phyloP scores from a whole-genome alignment of 495 filamentous ascomycete species.

The Aspergillus haitiensis region DNA sequence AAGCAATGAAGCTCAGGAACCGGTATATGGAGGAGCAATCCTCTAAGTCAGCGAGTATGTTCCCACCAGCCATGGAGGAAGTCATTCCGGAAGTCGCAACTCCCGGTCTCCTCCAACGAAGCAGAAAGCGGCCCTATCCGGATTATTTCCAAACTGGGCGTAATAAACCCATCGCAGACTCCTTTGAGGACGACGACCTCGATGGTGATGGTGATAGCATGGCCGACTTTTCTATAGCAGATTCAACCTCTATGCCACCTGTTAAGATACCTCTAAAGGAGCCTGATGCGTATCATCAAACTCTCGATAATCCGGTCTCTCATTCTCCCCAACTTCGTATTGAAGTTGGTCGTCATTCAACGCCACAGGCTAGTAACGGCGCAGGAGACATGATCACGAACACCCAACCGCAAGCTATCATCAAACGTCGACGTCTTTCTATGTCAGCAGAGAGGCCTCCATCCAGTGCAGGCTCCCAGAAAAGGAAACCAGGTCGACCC shows the following conservation, averaged over 20 bases:
- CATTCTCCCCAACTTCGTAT: constrained; percentile 21
- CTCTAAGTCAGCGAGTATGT: constrained; percentile 11
- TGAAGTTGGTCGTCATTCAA: constrained; percentile 19
- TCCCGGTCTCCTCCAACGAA: constrained; percentile 41
- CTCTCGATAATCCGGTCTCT: constrained; percentile 8
- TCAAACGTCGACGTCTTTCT: constrained; percentile 38
- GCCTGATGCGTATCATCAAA: not conserved
- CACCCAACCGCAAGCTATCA: constrained; percentile 23
- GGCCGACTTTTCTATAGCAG: constrained; percentile 32
- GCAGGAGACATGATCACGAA: not conserved
- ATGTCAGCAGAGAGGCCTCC: constrained; percentile 11
- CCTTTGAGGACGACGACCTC: constrained; percentile 37
- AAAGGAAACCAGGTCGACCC: constrained; percentile 32
- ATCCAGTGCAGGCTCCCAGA: constrained; percentile 19
- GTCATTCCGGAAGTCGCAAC: constrained; percentile 39
- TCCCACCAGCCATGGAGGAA: constrained; percentile 12
- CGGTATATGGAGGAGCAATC: constrained; percentile 39
- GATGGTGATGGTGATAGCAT: constrained; percentile 33
- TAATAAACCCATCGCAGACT: constrained; percentile 35
- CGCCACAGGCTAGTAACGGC: constrained; percentile 10
- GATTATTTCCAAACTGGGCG: constrained; percentile 34
- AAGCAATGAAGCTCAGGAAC: constrained; percentile 45
- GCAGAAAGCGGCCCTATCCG: constrained; percentile 41
- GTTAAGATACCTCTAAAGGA: constrained; percentile 36
- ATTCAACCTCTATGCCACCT: constrained; percentile 18